Base-by-base conservation (phyloP, 1,139 yeast genomes). In the Suhomyces bolitotheri region DNA sequence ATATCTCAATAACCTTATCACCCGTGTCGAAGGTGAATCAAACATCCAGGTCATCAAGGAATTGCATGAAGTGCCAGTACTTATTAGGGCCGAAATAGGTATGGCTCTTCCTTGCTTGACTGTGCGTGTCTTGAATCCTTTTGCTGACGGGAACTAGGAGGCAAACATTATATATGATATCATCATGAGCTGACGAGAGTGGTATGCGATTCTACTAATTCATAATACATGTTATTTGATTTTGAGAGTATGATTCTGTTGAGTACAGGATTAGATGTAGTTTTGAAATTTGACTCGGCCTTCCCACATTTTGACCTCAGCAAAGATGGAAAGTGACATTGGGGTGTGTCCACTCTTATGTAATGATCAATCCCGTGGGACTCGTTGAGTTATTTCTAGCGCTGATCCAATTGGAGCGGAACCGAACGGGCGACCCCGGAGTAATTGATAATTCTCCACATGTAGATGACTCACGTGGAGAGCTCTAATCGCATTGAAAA, bases 91-190 rank as follows among this genome's bases (percentile, higher is more conserved):
- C 0, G 97, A 90, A 59, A 79, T 89, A 37, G 97, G 96, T 34
- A 88, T 87, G 90, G 89, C 95, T 1, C 72, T 92, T 40, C 98
- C 98, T 11, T 90, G 97, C 58, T 73, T 92, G 54, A 87, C 97
- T 4, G 96, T 92, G 9, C 78, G 96, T 53, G 84, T 92, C n/a
- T 71, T 90, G 53, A 92, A 92, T 53, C 98, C 98, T 23, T 92
- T 89, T 60, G 58, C 66, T 27, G 47, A 42, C 14, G 43, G 34
- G 24, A 17, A 17, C 20, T 17, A 8, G n/a, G n/a, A n/a, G n/a
- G n/a, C n/a, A n/a, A n/a, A n/a, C n/a, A n/a, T n/a, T n/a, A n/a
- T n/a, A n/a, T n/a, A n/a, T n/a, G n/a, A n/a, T n/a, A n/a, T n/a
- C n/a, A n/a, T n/a, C n/a, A n/a, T n/a, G 8, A 17, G 8, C 20